Evolutionary conservation across 176 grass and related monocot genomes (phyloP), one percentile per base, ranked within the genome.

Genomic region (Rhynchospora tenuis): DNA sequence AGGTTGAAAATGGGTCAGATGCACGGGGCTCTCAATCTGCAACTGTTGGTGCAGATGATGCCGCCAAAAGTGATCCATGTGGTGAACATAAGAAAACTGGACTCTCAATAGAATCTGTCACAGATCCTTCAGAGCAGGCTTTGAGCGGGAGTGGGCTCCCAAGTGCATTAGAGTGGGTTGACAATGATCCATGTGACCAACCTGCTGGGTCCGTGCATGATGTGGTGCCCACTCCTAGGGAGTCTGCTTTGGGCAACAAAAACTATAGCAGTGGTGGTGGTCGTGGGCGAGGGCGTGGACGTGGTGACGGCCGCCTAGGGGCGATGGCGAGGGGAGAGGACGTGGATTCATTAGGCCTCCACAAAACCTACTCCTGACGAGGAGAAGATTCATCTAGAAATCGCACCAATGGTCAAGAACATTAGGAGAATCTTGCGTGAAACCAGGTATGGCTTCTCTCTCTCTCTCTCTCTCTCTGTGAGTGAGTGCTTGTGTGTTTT

Each of bases 341-440:
- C 73, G 83, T 75, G 52, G 64, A 38, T 91, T 93, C 9, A 90
- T 91, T 44, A 81, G 80, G 62, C 80, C 80, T 64, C 80, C 60
- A 64, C 42, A 42, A 0, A 22, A 82, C 6, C 80, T 50, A 86
- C 96, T 77, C 0, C 58, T 10, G 91, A 95, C 63, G 96, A 94
- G 72, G 91, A 93, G 81, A 95, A 62, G 19, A 90, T 99, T 87
- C 77, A 90, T 76, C 82, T 51, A 54, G 89, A 92, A 84, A 66
- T 99, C 50, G 86, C 91, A 55, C 96, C 96, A 14, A 79, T 87
- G n/a, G 78, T 90, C 67, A 59, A 87, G 8, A 80, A 62, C 56
- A 73, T 99, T 62, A 93, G 75, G 83, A 93, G 85, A 75, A 99
- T 99, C 42, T 64, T 90, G 81, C 93, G 86, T 57, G 87, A 95